A percentile compares a stretch with the other conserved stretches of the same genome.
phyloP scores from a whole-genome alignment of 73 alveolate species.

The Paramecium sonneborni region DNA sequence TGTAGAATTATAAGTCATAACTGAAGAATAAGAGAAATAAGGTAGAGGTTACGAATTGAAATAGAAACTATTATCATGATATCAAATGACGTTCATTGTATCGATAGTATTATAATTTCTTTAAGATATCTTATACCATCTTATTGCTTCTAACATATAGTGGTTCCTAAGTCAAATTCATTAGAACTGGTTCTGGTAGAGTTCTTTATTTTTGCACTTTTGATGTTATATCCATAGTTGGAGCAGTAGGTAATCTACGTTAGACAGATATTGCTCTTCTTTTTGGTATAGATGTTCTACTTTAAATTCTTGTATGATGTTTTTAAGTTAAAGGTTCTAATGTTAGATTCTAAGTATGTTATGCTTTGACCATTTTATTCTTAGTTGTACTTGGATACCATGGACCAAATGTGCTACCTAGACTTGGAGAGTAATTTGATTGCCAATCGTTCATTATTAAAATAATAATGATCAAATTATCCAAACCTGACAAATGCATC shows the following conservation, averaged over 20 bases:
- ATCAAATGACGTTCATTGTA: not conserved
- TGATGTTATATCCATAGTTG: not conserved
- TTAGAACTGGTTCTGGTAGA: not conserved
- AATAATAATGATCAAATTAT: conserved; percentile 4
- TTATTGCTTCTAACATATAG: not conserved
- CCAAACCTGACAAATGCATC: conserved; percentile 8
- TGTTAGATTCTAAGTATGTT: not conserved
- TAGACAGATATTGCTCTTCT: not conserved
- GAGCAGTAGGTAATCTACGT: not conserved
- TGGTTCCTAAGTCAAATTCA: not conserved
- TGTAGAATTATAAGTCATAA: not conserved
- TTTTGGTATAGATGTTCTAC: not conserved
- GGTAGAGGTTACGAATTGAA: not conserved
- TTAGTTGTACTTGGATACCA: conserved; percentile 1
- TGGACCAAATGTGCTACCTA: not conserved
- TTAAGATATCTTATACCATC: not conserved
- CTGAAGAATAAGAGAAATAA: conserved; percentile 20
- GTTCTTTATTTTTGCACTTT: not conserved
- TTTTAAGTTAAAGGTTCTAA: not conserved
- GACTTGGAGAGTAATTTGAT: not conserved
- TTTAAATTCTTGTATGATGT: not conserved
- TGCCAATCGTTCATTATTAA: conserved; percentile 32
- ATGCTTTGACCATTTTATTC: not conserved
- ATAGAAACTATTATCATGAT: conserved; percentile 31
- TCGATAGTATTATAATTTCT: conserved; percentile 25